Evolutionary conservation across 129 eudicot species (phyloP).

Genomic region (Flaveria trinervia): DNA sequence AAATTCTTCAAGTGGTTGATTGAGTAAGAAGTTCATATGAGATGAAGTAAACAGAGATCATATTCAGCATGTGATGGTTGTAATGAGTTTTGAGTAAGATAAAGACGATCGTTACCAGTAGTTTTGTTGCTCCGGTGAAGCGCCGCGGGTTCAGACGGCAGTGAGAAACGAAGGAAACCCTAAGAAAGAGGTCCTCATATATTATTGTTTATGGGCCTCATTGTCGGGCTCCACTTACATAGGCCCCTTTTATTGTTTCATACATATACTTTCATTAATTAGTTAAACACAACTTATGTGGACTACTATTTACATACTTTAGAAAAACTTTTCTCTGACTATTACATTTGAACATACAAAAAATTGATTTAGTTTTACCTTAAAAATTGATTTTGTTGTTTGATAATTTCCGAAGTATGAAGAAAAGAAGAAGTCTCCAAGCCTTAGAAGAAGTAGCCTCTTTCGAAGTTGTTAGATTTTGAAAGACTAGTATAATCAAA

Average conservation of each 20-base stretch:
- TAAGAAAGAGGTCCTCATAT: neutral
- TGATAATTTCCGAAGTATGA: no score
- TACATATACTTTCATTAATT: no score
- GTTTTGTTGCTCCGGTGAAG: constrained; percentile 17
- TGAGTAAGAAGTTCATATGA: neutral
- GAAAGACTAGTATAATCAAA: no score
- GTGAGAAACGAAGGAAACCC: constrained; percentile 21
- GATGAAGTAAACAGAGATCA: neutral
- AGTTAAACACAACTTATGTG: no score
- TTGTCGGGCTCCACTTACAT: neutral
- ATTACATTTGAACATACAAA: no score
- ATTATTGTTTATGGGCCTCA: constrained; percentile 2
- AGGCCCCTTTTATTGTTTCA: neutral
- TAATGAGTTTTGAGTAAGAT: neutral
- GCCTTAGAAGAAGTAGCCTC: no score
- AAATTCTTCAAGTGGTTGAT: neutral
- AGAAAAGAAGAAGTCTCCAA: no score
- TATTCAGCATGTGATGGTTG: neutral
- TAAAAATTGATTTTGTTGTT: no score
- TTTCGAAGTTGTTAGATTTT: no score
- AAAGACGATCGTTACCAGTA: neutral
- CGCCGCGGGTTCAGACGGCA: constrained; percentile 8
- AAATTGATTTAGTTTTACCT: no score
- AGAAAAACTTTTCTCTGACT: no score
- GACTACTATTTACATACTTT: no score